Evolutionary conservation across 1,284 basidiomycete genomes (phyloP).

Genomic region (Rhodotorula sp.): DNA sequence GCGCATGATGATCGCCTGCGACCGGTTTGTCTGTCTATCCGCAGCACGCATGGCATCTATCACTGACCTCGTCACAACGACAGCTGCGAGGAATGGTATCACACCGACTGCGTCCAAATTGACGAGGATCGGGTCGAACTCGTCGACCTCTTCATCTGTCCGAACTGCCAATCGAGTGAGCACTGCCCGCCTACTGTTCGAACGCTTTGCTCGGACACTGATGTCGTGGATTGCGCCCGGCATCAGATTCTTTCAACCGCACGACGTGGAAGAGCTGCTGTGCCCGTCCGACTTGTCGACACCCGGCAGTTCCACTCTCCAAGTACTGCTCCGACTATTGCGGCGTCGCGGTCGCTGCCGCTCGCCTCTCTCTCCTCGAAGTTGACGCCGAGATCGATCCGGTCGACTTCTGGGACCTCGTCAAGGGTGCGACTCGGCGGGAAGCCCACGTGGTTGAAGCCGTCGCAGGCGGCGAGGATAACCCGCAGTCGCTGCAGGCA

Average conservation of each 20-base stretch:
- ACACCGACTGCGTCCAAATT: slow-evolving; percentile 73
- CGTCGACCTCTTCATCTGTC: slow-evolving; percentile 82
- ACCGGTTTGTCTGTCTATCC: slow-evolving; percentile 57
- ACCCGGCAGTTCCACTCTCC: slow-evolving; percentile 71
- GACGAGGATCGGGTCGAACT: slow-evolving; percentile 72
- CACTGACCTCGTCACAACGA: not conserved
- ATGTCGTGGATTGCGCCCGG: not conserved
- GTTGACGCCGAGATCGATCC: slow-evolving; percentile 18
- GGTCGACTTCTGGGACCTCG: slow-evolving; percentile 30
- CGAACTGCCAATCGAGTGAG: slow-evolving; percentile 68
- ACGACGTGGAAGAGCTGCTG: slow-evolving; percentile 79
- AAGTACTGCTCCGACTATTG: slow-evolving; percentile 59
- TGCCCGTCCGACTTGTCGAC: slow-evolving; percentile 58
- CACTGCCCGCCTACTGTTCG: slow-evolving; percentile 23
- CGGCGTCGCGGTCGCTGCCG: slow-evolving; percentile 40
- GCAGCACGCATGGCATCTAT: not conserved
- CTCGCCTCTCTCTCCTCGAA: slow-evolving; percentile 35
- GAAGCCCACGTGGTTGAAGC: slow-evolving; percentile 18
- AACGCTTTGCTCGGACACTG: no score
- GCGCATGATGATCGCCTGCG: slow-evolving; percentile 82
- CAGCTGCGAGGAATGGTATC: slow-evolving; percentile 87
- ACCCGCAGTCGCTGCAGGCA: not conserved
- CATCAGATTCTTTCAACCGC: slow-evolving; percentile 60
- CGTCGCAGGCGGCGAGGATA: not conserved
- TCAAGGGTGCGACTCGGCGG: slow-evolving; percentile 22